phyloP scores from a whole-genome alignment of 1,139 yeast genomes.

The Zygoascus sp. region DNA sequence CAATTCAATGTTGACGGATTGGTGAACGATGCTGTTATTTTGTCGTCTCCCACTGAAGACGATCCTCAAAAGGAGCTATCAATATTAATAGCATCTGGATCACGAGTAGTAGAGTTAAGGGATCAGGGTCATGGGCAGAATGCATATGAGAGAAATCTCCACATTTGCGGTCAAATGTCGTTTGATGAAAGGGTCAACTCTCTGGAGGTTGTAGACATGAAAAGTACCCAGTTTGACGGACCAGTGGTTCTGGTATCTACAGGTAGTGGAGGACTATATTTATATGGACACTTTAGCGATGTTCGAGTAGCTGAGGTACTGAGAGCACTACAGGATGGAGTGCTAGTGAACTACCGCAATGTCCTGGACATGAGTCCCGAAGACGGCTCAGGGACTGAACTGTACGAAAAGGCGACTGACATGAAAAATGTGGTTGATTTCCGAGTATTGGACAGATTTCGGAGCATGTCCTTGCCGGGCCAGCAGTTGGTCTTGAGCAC shows the following conservation, averaged over 20 bases:
- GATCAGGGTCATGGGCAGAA: not conserved
- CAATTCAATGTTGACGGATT: not conserved
- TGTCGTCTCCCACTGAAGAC: not conserved
- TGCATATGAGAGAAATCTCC: not conserved
- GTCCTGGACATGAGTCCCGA: not conserved
- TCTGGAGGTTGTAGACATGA: not conserved
- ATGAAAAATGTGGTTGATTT: not conserved
- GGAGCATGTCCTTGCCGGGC: not conserved
- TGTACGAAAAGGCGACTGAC: not conserved
- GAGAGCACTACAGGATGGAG: not conserved
- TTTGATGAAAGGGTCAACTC: not conserved
- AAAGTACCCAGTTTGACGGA: not conserved
- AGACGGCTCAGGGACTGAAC: not conserved
- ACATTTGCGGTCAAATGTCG: not conserved
- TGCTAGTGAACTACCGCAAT: not conserved
- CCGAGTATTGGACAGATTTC: not conserved
- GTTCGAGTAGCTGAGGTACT: not conserved
- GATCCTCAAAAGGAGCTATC: not conserved
- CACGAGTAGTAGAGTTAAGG: not conserved
- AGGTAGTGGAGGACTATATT: constrained; percentile 2
- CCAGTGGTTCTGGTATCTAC: not conserved
- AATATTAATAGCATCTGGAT: not conserved
- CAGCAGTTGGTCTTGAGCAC: not conserved
- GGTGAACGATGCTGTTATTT: not conserved
- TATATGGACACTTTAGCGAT: constrained; percentile 4